A percentile compares a stretch with the other conserved stretches of the same genome.
Evolutionary conservation across 139 green algal species (phyloP).

Genomic region (Helicosporidium sp.): DNA sequence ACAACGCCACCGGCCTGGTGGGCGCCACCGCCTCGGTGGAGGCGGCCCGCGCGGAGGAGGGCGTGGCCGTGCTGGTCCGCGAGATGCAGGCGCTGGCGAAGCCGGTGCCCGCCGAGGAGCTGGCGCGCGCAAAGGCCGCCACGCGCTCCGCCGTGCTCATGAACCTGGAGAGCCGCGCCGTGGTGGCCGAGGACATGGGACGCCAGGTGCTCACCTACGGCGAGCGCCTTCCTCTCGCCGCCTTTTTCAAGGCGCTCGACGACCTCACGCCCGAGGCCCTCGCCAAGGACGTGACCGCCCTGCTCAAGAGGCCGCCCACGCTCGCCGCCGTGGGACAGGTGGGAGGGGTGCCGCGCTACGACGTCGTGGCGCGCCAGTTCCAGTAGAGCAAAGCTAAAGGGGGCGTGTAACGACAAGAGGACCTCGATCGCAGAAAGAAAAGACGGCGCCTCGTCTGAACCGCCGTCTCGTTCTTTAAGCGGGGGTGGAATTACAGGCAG

Average conservation of each 20-base stretch:
- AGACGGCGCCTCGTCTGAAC: too few relatives aligned
- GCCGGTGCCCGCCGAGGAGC: slow-evolving; percentile 42
- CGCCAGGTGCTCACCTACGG: slow-evolving; percentile 86
- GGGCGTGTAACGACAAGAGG: too few relatives aligned
- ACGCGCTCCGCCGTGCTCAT: slow-evolving; percentile 59
- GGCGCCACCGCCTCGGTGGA: slow-evolving; percentile 52
- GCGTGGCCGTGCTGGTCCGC: slow-evolving; percentile 27
- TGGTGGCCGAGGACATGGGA: slow-evolving; percentile 87
- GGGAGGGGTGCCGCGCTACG: slow-evolving; percentile 21
- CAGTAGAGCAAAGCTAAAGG: too few relatives aligned
- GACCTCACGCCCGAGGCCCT: slow-evolving; percentile 25
- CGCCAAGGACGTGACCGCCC: slow-evolving; percentile 10
- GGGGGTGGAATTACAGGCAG: too few relatives aligned
- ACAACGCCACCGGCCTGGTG: slow-evolving; percentile 74
- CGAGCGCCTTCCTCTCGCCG: slow-evolving; percentile 14
- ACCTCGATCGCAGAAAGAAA: too few relatives aligned
- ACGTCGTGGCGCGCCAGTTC: slow-evolving; percentile 21
- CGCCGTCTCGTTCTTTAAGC: too few relatives aligned
- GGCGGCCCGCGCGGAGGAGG: slow-evolving; percentile 14
- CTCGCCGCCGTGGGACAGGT: slow-evolving; percentile 31
- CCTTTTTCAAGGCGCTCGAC: slow-evolving; percentile 22
- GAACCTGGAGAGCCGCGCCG: slow-evolving; percentile 77
- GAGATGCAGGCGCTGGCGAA: slow-evolving; percentile 37
- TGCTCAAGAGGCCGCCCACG: slow-evolving; percentile 29
- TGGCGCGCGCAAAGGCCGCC: slow-evolving; percentile 72